phyloP scores from a whole-genome alignment of 805 yeast genomes.

The Saccharomycopsis sp. region DNA sequence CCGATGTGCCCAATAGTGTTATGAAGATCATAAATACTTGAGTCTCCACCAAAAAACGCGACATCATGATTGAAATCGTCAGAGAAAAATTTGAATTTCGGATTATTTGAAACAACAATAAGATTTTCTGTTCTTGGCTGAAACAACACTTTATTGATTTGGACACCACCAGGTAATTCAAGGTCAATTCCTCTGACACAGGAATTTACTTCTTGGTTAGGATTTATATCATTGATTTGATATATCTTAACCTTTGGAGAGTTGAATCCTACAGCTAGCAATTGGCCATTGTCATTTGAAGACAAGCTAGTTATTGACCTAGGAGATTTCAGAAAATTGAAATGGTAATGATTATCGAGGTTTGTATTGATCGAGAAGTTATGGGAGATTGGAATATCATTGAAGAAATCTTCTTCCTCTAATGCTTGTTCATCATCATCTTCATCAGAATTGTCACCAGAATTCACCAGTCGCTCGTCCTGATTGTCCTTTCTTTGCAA shows the following conservation, averaged over 20 bases:
- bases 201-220: neutral
- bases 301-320: neutral
- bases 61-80: neutral
- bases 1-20: constrained; percentile 32
- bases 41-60: constrained; percentile 26
- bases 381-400: neutral
- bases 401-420: neutral
- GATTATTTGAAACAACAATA: neutral
- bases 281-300: neutral
- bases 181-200: neutral
- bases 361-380: neutral
- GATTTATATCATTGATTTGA: neutral
- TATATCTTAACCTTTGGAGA: neutral
- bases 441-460: neutral
- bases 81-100: neutral
- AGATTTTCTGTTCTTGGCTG: constrained; percentile 4
- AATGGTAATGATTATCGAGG: neutral
- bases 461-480: neutral
- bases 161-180: neutral
- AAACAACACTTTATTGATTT: constrained; percentile 3
- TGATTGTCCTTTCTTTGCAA: neutral
- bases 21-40: constrained; percentile 30
- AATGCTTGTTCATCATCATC: neutral
- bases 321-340: neutral
- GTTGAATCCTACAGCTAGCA: constrained; percentile 5